A percentile compares a stretch with the other conserved stretches of the same genome.
Conservation (phyloP, 441 rosid genomes). For the Rhodomyrtus psidioides region DNA sequence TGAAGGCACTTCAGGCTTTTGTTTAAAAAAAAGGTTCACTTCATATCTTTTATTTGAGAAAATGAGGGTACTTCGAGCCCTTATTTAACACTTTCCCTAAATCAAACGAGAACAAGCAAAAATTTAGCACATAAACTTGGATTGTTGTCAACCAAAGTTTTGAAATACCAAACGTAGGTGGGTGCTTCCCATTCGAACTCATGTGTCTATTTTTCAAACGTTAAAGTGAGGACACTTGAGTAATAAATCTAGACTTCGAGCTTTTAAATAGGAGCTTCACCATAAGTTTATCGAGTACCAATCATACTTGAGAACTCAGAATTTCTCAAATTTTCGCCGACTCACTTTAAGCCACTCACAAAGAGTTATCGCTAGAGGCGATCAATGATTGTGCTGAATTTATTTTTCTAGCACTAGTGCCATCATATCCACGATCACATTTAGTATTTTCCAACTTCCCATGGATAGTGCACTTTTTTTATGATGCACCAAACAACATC, state of each 20-base stretch:
- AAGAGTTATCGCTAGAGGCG: background rate
- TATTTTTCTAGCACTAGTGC: background rate
- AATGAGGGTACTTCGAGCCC: too few species aligned
- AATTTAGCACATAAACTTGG: background rate
- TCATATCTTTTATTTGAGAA: too few species aligned
- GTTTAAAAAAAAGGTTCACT: too few species aligned
- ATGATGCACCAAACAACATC: too few species aligned
- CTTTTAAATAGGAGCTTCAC: background rate
- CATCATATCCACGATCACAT: background rate
- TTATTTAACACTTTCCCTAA: too few species aligned
- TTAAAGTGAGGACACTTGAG: background rate
- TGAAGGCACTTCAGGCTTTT: too few species aligned
- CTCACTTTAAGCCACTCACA: background rate
- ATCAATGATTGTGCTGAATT: background rate
- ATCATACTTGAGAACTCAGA: background rate
- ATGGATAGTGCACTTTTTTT: too few species aligned
- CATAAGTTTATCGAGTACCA: background rate
- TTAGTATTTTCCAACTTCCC: too few species aligned
- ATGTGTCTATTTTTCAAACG: background rate
- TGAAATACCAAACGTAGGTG: fast-evolving
- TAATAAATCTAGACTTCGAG: background rate
- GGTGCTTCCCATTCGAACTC: background rate
- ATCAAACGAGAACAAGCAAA: background rate
- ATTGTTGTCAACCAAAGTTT: background rate
- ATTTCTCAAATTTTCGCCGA: too few species aligned